Conservation (phyloP, 345 rosid species). For the Ceriops decandra region DNA sequence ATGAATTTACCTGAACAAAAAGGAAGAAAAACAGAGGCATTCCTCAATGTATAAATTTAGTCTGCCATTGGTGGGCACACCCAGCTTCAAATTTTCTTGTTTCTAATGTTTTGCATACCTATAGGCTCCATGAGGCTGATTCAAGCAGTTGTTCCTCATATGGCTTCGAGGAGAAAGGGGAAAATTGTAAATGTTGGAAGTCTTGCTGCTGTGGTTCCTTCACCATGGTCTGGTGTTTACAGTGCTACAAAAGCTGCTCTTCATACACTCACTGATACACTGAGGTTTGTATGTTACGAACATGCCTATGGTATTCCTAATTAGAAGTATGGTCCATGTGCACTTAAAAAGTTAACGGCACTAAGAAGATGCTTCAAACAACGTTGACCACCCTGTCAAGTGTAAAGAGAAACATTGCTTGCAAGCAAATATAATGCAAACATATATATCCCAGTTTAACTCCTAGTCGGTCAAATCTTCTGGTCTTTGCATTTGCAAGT, state of each 20-base stretch:
- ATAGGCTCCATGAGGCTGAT: conserved; percentile 76
- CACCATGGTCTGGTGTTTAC: conserved; percentile 80
- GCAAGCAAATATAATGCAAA: no score
- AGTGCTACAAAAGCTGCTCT: conserved; percentile 85
- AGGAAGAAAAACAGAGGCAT: no score
- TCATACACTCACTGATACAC: conserved; percentile 70
- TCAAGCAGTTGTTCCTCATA: conserved; percentile 83
- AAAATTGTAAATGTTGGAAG: conserved; percentile 80
- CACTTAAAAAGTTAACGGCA: not conserved
- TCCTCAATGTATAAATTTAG: not conserved
- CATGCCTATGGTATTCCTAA: not conserved
- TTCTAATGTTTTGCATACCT: not conserved
- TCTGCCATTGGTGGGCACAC: not conserved
- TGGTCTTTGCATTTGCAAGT: no score
- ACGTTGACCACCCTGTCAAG: no score
- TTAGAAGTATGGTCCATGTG: not conserved
- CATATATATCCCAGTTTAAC: no score
- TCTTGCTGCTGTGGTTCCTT: conserved; percentile 47
- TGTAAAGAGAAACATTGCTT: no score
- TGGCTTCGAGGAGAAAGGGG: conserved; percentile 69
- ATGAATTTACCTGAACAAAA: not conserved
- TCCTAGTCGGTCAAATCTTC: no score
- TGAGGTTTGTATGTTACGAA: conserved; percentile 45
- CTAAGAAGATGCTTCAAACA: no score
- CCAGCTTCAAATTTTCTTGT: not conserved